Evolutionary conservation across 2,329 filamentous ascomycete species (phyloP), one percentile per base, ranked within the genome.

Genomic region (Biscogniauxia sp.): DNA sequence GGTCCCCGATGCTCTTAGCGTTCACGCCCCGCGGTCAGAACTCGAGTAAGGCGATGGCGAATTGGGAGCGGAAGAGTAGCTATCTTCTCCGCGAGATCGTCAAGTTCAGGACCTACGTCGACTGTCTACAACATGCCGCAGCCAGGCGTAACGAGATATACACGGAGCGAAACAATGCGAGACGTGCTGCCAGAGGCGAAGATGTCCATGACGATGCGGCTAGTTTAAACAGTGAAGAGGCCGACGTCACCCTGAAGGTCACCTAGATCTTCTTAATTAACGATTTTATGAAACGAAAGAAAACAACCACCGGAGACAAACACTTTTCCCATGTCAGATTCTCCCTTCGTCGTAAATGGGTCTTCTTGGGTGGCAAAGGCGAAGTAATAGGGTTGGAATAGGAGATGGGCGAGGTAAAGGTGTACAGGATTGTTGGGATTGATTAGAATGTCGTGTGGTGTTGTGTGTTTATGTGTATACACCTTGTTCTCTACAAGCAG

Each of bases 1-100:
- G 95, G 67, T 87, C 87, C 60, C 88, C 92, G 2, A 95, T 98
- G 89, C 83, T 93, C 58, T 83, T 97, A 58, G 93, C 95, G 8
- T 98, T 96, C 73, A 93, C 92, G 15, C 90, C 92, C 2, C 86
- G 93, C 28, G 90, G 94, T 63, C 83, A 86, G 45, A 98, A 98
- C 70, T 85, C 88, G 17, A 81, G 80, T 64, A 93, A 90, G 76
- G 92, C 94, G 17, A 94, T 98, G 90, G 84, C 88, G 20, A 99
- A 99, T 76, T 99, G 95, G 94, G 93, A 99, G 80, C 88, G 90
- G 72, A 98, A 98, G 79, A 96, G 92, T 59, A 89, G 91, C 28
- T 97, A 98, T 73, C 79, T 99, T 50, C 82, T 98, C 13, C 84
- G 91, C 41, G 95, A 99, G 78, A 97, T 96, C 74, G 93, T 98